phyloP scores from a whole-genome alignment of 257 asterid species.

The Cordia subcordata region DNA sequence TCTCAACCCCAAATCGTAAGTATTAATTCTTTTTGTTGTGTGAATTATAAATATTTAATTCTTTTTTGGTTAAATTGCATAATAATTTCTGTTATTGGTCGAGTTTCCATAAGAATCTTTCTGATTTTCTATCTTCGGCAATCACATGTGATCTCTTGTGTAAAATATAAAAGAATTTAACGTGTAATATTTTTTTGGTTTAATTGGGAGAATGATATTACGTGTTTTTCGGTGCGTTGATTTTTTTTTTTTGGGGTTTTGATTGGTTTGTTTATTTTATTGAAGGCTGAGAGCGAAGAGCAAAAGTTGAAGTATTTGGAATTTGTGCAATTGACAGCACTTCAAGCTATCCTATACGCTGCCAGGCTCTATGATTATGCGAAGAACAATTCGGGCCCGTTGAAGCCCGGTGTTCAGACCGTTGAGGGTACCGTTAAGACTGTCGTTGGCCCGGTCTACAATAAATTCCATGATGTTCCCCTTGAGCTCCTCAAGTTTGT shows the following conservation, averaged over 20 bases:
- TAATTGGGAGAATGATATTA: too few species aligned
- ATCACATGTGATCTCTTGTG: too few species aligned
- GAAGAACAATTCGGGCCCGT: constrained; percentile 80
- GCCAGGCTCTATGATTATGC: constrained; percentile 63
- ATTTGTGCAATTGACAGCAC: constrained; percentile 59
- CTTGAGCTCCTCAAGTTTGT: constrained; percentile 63
- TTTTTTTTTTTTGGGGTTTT: background rate
- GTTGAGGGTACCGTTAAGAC: constrained; percentile 86
- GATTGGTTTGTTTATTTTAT: background rate
- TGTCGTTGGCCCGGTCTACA: constrained; percentile 70
- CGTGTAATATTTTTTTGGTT: background rate
- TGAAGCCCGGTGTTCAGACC: constrained; percentile 72
- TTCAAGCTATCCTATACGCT: constrained; percentile 52
- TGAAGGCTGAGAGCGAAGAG: constrained; percentile 46
- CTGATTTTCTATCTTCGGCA: too few species aligned
- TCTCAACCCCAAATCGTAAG: constrained; percentile 23
- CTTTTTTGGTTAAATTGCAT: background rate
- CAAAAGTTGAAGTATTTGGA: constrained; percentile 64
- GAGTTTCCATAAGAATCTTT: too few species aligned
- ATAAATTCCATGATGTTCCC: constrained; percentile 55
- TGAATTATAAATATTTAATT: too few species aligned
- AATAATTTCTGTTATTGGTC: too few species aligned
- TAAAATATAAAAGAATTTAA: too few species aligned
- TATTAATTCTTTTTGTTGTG: background rate
- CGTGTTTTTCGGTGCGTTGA: too few species aligned